Percentiles rank a stretch among this genome's conserved stretches.
These are phyloP conservation scores for Leccinum fibrillosum DNA, from an alignment of 768 basidiomycete genomes.

Conservation along the genomic window DNA sequence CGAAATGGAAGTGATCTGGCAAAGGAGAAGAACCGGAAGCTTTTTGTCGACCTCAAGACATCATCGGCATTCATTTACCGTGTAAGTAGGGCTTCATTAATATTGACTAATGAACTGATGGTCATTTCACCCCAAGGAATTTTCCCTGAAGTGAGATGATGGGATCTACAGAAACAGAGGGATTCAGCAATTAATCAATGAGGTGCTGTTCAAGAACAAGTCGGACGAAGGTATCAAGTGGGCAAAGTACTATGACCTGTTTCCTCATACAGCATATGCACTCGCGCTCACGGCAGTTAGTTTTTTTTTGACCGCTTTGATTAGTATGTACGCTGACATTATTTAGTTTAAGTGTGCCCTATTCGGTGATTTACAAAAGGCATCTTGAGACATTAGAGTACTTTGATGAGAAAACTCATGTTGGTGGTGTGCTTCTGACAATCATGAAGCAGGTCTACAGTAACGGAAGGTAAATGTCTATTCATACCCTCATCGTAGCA, in stretches of 20 bases:
- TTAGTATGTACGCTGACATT: not conserved
- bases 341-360: not conserved
- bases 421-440: too few relatives aligned
- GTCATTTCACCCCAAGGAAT: too few relatives aligned
- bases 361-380: too few relatives aligned
- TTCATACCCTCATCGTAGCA: too few relatives aligned
- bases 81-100: not conserved
- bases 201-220: not conserved
- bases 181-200: not conserved
- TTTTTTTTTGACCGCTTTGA: not conserved
- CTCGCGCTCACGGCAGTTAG: not conserved
- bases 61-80: not conserved
- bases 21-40: not conserved
- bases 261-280: not conserved
- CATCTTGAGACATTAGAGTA: too few relatives aligned
- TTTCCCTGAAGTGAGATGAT: too few relatives aligned
- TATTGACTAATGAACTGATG: not conserved
- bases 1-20: not conserved
- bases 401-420: too few relatives aligned
- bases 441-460: too few relatives aligned
- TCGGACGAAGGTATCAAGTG: not conserved
- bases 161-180: not conserved
- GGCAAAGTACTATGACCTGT: not conserved
- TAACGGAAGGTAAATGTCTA: too few relatives aligned
- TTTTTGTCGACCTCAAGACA: not conserved